These are phyloP conservation scores for Penicillium bialowiezense DNA, from an alignment of 495 filamentous ascomycete species.

Conservation along the genomic window DNA sequence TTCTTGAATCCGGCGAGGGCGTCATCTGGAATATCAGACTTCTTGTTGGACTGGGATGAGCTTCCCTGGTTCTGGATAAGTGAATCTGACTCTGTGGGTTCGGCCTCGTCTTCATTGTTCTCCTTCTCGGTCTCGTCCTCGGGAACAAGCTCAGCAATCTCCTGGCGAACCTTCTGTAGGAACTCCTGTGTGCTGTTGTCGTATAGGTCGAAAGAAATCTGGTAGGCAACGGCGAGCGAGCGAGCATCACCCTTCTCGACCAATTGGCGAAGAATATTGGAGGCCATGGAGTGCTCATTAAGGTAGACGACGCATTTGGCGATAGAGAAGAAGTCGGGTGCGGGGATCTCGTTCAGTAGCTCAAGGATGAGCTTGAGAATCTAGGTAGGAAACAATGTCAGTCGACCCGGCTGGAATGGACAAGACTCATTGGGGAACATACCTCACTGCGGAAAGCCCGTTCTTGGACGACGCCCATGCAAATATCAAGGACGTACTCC, in stretches of 20 bases:
- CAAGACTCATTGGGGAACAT: slow-evolving; percentile 19
- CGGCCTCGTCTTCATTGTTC: slow-evolving; percentile 43
- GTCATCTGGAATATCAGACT: slow-evolving; percentile 41
- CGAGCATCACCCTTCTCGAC: slow-evolving; percentile 74
- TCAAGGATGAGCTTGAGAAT: slow-evolving; percentile 86
- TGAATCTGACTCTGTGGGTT: slow-evolving; percentile 53
- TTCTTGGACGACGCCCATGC: slow-evolving; percentile 97
- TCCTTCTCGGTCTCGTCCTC: slow-evolving; percentile 38
- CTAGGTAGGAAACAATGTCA: slow-evolving; percentile 39
- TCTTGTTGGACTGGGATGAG: slow-evolving; percentile 38
- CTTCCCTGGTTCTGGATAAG: slow-evolving; percentile 46
- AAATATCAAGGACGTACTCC: slow-evolving; percentile 94
- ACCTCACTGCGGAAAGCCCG: slow-evolving; percentile 78
- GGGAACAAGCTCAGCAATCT: slow-evolving; percentile 63
- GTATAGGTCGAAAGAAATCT: slow-evolving; percentile 96
- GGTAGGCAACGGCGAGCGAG: slow-evolving; percentile 84
- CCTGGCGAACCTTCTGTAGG: slow-evolving; percentile 80
- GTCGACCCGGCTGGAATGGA: slow-evolving; percentile 2
- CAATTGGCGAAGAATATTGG: slow-evolving; percentile 78
- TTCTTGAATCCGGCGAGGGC: slow-evolving; percentile 65
- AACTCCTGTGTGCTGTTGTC: slow-evolving; percentile 99
- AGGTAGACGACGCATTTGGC: slow-evolving; percentile 98
- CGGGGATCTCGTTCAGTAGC: slow-evolving; percentile 80
- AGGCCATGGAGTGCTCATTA: slow-evolving; percentile 86
- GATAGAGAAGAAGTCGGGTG: slow-evolving; percentile 96